Percentiles rank a stretch among this genome's conserved stretches.
Evolutionary conservation across 495 filamentous ascomycete genomes (phyloP).

Genomic region (Talaromyces trachyspermus): DNA sequence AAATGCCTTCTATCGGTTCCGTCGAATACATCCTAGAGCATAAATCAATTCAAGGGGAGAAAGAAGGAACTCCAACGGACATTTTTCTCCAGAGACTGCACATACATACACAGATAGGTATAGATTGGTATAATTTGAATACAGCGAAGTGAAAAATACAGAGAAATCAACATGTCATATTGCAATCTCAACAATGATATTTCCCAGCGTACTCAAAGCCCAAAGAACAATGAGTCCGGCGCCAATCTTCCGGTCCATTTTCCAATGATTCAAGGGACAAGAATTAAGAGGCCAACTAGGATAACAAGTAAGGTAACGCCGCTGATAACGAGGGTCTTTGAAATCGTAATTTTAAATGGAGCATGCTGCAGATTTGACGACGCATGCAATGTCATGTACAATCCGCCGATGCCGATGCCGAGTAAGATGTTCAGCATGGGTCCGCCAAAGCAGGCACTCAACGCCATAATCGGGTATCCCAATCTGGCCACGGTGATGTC

Average conservation of each 20-base stretch:
- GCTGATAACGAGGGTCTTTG: slow-evolving; percentile 73
- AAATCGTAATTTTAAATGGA: slow-evolving; percentile 75
- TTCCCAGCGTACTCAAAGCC: slow-evolving; percentile 73
- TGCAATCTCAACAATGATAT: slow-evolving; percentile 70
- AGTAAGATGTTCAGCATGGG: slow-evolving; percentile 97
- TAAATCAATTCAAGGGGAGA: too few species aligned
- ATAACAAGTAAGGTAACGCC: slow-evolving; percentile 75
- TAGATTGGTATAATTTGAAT: neutral
- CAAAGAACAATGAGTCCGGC: slow-evolving; percentile 78
- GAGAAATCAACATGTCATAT: neutral
- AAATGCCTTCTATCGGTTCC: too few species aligned
- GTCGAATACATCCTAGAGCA: too few species aligned
- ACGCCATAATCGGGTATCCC: slow-evolving; percentile 95
- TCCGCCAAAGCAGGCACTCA: slow-evolving; percentile 89
- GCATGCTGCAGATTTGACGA: slow-evolving; percentile 27
- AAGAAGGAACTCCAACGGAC: too few species aligned
- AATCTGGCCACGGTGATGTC: slow-evolving; percentile 89
- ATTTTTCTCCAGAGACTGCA: too few species aligned
- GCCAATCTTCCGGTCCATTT: slow-evolving; percentile 78
- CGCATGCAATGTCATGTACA: slow-evolving; percentile 66
- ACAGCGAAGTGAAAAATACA: neutral
- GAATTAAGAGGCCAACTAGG: slow-evolving; percentile 66
- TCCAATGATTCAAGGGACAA: slow-evolving; percentile 86
- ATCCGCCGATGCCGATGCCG: slow-evolving; percentile 80
- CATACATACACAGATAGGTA: neutral